phyloP scores from a whole-genome alignment of 352 stramenopile genomes.

The Peronospora farinosa region DNA sequence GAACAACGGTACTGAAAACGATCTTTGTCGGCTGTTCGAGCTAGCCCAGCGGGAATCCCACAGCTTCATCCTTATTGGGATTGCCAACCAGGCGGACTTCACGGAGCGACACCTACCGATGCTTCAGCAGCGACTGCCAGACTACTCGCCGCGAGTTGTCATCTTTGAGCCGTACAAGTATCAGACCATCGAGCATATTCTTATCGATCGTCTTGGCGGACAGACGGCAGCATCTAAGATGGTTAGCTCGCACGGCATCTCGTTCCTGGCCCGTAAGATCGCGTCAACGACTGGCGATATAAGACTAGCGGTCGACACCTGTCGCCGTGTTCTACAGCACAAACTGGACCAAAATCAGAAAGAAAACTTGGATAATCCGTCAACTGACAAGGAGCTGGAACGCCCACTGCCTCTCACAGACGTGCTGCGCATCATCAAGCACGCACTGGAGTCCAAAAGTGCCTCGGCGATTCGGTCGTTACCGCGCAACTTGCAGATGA shows the following conservation, averaged over 20 bases:
- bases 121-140: constrained; percentile 45
- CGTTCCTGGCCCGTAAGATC: constrained; percentile 77
- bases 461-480: constrained; percentile 49
- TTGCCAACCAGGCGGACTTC: constrained; percentile 83
- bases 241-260: constrained; percentile 62
- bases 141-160: constrained; percentile 52
- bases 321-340: constrained; percentile 58
- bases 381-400: constrained; percentile 15
- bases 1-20: constrained; percentile 54
- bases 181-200: constrained; percentile 71
- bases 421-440: constrained; percentile 70
- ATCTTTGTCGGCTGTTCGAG: constrained; percentile 75
- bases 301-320: constrained; percentile 65
- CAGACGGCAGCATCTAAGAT: constrained; percentile 36
- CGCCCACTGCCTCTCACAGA: constrained; percentile 57
- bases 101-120: constrained; percentile 68
- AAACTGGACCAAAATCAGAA: constrained; percentile 35
- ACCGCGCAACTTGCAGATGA: constrained; percentile 77
- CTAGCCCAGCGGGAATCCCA: constrained; percentile 51
- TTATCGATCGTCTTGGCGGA: constrained; percentile 59
- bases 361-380: constrained; percentile 28
- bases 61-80: constrained; percentile 71
- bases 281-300: constrained; percentile 73
- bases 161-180: constrained; percentile 79
- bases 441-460: constrained; percentile 58